phyloP scores from a whole-genome alignment of 169 alveolate species.

The Babesia bigemina region DNA sequence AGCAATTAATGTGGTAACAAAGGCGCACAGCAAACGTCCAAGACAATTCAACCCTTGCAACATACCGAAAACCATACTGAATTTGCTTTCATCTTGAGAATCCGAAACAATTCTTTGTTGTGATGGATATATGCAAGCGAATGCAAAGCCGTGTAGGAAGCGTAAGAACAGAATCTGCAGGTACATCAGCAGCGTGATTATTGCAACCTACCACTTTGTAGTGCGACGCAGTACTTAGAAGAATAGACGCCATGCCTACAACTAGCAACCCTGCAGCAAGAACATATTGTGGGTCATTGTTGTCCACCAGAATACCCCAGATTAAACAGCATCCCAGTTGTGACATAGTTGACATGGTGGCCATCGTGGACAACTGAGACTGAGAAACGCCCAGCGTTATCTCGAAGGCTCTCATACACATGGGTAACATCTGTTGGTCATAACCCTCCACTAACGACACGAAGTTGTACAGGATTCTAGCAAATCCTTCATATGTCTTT shows the following conservation, averaged over 20 bases:
- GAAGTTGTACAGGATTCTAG: conserved; percentile 3
- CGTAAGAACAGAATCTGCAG: conserved; percentile 39
- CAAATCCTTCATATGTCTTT: not conserved
- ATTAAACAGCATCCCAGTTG: conserved; percentile 83
- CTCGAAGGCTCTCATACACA: conserved; percentile 85
- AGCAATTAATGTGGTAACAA: conserved; percentile 31
- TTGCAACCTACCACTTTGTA: conserved; percentile 29
- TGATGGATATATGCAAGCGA: conserved; percentile 38
- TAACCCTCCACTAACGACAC: conserved; percentile 24
- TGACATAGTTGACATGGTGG: conserved; percentile 84
- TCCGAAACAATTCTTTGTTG: conserved; percentile 23
- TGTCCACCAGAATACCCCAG: conserved; percentile 89
- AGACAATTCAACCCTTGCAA: conserved; percentile 22
- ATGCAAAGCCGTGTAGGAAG: conserved; percentile 46
- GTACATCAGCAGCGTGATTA: not conserved
- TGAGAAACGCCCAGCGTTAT: conserved; percentile 84
- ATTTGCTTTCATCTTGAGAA: not conserved
- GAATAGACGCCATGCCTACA: conserved; percentile 85
- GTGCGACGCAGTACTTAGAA: conserved; percentile 64
- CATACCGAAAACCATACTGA: conserved; percentile 24
- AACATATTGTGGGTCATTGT: conserved; percentile 80
- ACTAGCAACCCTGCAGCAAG: conserved; percentile 81
- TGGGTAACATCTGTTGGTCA: conserved; percentile 10
- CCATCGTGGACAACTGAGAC: conserved; percentile 78
- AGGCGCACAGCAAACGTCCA: conserved; percentile 40